phyloP scores from a whole-genome alignment of 1,284 basidiomycete genomes.

The Mycosarcoma mackinlayi region DNA sequence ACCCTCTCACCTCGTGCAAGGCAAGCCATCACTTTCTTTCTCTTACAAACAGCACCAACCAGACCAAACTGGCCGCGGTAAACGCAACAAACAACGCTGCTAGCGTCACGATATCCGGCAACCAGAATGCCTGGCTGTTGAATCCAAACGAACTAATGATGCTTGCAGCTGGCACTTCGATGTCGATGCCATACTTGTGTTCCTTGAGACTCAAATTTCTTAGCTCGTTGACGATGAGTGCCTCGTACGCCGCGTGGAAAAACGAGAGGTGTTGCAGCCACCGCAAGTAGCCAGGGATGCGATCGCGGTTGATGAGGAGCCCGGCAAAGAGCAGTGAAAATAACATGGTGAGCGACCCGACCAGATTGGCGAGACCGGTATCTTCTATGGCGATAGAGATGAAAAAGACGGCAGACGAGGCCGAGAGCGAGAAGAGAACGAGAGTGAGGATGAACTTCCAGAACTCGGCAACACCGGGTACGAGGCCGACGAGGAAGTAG shows the following conservation, averaged over 20 bases:
- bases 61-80: constrained; percentile 19
- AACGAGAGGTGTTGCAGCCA: constrained; percentile 93
- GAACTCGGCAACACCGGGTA: constrained; percentile 85
- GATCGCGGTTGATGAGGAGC: constrained; percentile 90
- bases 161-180: constrained; percentile 55
- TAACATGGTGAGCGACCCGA: constrained; percentile 94
- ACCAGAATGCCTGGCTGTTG: constrained; percentile 56
- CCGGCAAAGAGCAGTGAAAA: constrained; percentile 94
- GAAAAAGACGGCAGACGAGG: constrained; percentile 88
- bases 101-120: constrained; percentile 48
- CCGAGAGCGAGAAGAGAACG: constrained; percentile 93
- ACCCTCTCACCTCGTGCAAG: too few relatives aligned
- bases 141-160: constrained; percentile 57
- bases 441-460: constrained; percentile 91
- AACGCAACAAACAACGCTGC: constrained; percentile 36
- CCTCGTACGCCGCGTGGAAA: constrained; percentile 99
- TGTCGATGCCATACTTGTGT: constrained; percentile 59
- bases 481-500: constrained; percentile 90
- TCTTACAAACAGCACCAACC: constrained; percentile 49
- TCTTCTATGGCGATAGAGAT: constrained; percentile 87
- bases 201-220: constrained; percentile 92
- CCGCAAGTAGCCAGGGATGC: constrained; percentile 77
- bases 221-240: constrained; percentile 92
- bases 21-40: constrained; percentile 55
- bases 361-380: constrained; percentile 86